Conservation (phyloP, 306 rosid species). For the Quercus robur region DNA sequence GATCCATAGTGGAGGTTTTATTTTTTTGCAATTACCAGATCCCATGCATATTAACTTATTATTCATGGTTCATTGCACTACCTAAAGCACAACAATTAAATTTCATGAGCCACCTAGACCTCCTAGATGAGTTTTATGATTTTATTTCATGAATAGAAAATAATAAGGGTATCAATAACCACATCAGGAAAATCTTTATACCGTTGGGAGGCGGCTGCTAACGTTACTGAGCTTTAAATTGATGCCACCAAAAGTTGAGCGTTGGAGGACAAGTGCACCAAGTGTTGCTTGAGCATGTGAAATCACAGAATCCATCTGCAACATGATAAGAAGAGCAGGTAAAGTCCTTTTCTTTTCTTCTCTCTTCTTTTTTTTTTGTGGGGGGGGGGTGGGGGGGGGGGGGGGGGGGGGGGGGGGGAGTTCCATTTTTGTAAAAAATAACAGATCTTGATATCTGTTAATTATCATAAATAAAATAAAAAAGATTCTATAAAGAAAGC, state of each 20-base stretch:
- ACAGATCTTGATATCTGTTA: background rate
- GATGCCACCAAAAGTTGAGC: conserved; percentile 93
- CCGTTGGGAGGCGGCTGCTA: conserved; percentile 93
- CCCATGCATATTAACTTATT: no score
- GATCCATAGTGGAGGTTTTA: no score
- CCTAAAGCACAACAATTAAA: background rate
- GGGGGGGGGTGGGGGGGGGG: no score
- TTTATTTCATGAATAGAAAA: background rate
- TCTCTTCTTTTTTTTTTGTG: no score
- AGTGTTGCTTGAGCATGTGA: conserved; percentile 98
- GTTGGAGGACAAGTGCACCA: conserved; percentile 83
- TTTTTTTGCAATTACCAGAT: no score
- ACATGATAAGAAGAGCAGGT: conserved; percentile 19
- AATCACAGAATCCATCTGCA: conserved; percentile 81
- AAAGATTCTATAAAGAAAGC: background rate
- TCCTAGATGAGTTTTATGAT: background rate
- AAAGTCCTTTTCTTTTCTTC: background rate
- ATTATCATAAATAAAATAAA: background rate
- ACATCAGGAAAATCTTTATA: conserved; percentile 31
- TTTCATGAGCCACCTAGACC: background rate
- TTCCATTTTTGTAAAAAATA: background rate
- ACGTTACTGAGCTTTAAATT: conserved; percentile 91
- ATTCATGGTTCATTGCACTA: no score
- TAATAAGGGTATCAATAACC: conserved; percentile 1
- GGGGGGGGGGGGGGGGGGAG: background rate